A percentile compares a stretch with the other conserved stretches of the same genome.
phyloP scores from a whole-genome alignment of 148 eudicot genomes.

The Agrostemma githago region DNA sequence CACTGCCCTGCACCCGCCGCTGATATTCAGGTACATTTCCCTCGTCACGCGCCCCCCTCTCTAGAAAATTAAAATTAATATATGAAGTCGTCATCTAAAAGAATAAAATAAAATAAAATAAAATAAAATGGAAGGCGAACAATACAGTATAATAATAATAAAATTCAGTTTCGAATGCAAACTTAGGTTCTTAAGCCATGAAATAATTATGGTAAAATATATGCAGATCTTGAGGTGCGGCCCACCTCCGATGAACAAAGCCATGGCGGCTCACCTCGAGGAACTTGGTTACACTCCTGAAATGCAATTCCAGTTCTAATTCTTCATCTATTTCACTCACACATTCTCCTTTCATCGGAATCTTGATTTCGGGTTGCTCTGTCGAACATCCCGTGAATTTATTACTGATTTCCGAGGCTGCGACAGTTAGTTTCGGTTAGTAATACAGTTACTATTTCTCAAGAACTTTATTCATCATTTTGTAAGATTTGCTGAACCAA shows the following conservation, averaged over 20 bases:
- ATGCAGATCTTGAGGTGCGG: conserved; percentile 73
- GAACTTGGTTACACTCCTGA: conserved; percentile 58
- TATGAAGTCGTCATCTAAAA: too few species aligned
- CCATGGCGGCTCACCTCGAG: conserved; percentile 77
- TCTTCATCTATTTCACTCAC: conserved; percentile 3
- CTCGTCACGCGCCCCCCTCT: not conserved
- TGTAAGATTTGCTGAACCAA: not conserved
- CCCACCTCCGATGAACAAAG: conserved; percentile 88
- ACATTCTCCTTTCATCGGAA: conserved; percentile 5
- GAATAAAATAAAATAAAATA: too few species aligned
- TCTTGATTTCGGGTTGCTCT: conserved; percentile 2
- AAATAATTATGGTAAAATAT: not conserved
- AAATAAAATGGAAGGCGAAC: too few species aligned
- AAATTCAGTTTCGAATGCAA: too few species aligned
- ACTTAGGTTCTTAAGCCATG: not conserved
- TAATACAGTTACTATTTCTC: conserved; percentile 4
- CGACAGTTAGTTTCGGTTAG: not conserved
- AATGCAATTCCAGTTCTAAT: conserved; percentile 75
- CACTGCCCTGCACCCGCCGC: conserved; percentile 74
- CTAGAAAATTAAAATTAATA: too few species aligned
- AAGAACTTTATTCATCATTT: conserved; percentile 5
- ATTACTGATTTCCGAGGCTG: conserved; percentile 2
- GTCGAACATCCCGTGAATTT: not conserved
- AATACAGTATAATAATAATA: too few species aligned
- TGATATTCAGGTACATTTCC: conserved; percentile 54